Evolutionary conservation across 805 yeast genomes (phyloP).

Genomic region (Peterozyma toletana): DNA sequence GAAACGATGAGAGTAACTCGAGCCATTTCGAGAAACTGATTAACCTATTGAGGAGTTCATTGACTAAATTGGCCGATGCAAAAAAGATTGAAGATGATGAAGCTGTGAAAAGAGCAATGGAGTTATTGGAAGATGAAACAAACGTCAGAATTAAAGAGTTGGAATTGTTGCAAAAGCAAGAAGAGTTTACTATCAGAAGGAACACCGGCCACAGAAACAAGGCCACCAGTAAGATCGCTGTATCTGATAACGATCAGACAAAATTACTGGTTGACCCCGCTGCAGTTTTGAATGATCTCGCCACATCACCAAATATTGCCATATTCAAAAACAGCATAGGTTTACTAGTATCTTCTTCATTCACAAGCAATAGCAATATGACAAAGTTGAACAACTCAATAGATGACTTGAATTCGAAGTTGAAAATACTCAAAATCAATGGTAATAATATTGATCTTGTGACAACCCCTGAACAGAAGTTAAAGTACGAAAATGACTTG

Average conservation of each 20-base stretch:
- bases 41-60: too few relatives aligned
- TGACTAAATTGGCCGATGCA: too few relatives aligned
- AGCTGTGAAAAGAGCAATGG: conserved; percentile 14
- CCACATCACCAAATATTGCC: too few relatives aligned
- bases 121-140: conserved; percentile 16
- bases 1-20: too few relatives aligned
- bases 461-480: conserved; percentile 8
- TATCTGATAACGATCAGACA: background rate
- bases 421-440: conserved; percentile 5
- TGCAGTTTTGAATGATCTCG: background rate
- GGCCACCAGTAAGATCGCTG: too few relatives aligned
- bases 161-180: conserved; percentile 7
- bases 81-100: conserved; percentile 10
- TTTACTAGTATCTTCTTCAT: too few relatives aligned
- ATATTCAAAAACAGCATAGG: too few relatives aligned
- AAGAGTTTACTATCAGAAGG: conserved; percentile 1
- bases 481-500: conserved; percentile 7
- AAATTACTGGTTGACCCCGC: background rate
- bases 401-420: conserved; percentile 2
- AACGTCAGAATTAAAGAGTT: conserved; percentile 16
- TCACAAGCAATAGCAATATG: background rate
- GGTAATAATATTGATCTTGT: conserved; percentile 7
- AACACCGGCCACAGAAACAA: conserved; percentile 2
- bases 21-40: too few relatives aligned
- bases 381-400: conserved; percentile 1